Conservation (phyloP, 2,329 filamentous ascomycete genomes). For the Fusarium phyllophilum region DNA sequence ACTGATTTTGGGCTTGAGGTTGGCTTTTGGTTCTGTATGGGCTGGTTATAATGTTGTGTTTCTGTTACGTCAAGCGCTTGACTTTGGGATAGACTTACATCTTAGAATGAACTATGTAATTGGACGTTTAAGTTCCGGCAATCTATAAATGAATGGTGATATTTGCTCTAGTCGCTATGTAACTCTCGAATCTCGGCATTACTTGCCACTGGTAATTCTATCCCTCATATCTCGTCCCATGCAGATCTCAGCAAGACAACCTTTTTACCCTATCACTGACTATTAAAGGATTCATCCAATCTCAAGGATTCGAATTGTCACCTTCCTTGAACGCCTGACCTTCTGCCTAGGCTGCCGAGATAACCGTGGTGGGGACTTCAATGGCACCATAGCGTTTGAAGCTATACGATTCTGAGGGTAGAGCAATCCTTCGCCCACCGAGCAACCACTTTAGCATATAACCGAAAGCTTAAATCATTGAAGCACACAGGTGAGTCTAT, state of each 20-base stretch:
- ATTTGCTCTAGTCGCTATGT: accelerated
- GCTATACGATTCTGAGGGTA: neutral
- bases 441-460: neutral
- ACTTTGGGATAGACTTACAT: neutral
- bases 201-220: neutral
- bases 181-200: neutral
- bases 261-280: neutral
- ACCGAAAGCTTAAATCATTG: neutral
- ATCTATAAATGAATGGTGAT: neutral
- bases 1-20: no score
- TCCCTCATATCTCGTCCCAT: no score
- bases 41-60: neutral
- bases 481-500: neutral
- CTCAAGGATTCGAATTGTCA: neutral
- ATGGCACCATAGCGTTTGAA: neutral
- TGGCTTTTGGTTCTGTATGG: accelerated
- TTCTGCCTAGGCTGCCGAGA: neutral
- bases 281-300: neutral
- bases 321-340: neutral
- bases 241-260: neutral
- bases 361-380: neutral
- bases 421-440: neutral
- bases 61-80: neutral
- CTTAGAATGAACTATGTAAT: accelerated
- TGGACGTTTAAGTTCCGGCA: neutral